A percentile compares a stretch with the other conserved stretches of the same genome.
These are phyloP conservation scores for Cladorrhinum sp. DNA, from an alignment of 2,329 filamentous ascomycete species.

Conservation along the genomic window DNA sequence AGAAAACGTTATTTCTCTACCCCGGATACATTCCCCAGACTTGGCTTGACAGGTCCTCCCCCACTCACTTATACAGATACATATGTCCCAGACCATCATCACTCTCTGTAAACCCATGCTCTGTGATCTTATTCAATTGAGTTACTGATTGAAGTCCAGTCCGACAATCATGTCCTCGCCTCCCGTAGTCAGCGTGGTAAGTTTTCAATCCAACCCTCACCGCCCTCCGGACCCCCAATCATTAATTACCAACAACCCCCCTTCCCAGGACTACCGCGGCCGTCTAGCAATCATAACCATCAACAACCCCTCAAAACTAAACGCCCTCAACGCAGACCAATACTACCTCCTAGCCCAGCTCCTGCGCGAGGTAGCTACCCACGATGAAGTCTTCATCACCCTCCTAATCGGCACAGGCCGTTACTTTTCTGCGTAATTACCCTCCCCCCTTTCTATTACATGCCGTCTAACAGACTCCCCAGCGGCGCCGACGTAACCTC, in stretches of 20 bases:
- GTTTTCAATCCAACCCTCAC: too few species aligned
- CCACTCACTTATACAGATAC: neutral
- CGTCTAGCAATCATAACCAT: slow-evolving; percentile 82
- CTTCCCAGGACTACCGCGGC: slow-evolving; percentile 56
- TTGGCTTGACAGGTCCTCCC: neutral
- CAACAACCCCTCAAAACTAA: slow-evolving; percentile 81
- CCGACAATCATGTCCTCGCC: neutral
- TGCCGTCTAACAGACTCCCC: too few species aligned
- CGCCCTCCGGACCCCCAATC: neutral
- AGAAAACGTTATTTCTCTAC: too few species aligned
- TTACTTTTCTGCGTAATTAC: slow-evolving; percentile 88
- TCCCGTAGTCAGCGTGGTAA: neutral
- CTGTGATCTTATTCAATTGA: too few species aligned
- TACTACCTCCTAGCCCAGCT: slow-evolving; percentile 76
- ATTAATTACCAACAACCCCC: neutral
- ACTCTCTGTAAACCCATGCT: too few species aligned
- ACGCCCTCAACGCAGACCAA: slow-evolving; percentile 66
- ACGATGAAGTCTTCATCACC: slow-evolving; percentile 80
- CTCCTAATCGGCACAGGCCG: slow-evolving; percentile 79
- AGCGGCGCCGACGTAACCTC: slow-evolving; percentile 75
- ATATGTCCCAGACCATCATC: too few species aligned
- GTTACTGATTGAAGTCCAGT: too few species aligned
- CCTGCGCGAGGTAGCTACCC: slow-evolving; percentile 72
- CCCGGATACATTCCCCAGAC: neutral
- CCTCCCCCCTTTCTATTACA: too few species aligned